Percentiles rank a stretch among this genome's conserved stretches.
Evolutionary conservation across 768 basidiomycete genomes (phyloP).

Genomic region (Russula dissimulans): DNA sequence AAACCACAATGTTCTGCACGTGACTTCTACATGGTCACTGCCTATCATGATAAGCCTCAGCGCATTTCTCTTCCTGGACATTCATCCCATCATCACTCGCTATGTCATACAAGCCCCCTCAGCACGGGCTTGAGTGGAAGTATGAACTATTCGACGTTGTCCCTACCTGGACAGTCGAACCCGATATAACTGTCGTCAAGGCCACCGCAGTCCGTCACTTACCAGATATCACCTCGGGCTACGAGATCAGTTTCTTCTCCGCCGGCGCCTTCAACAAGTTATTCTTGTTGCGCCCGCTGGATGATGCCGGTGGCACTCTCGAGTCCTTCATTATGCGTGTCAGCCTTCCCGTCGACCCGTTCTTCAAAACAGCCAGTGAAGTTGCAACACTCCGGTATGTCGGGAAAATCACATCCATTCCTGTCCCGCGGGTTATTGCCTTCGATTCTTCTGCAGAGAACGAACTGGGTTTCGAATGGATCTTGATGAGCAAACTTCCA

Average conservation of each 20-base stretch:
- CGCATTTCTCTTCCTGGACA: too few relatives aligned
- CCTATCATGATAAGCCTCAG: too few relatives aligned
- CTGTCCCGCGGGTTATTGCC: constrained; percentile 24
- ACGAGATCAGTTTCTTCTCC: not conserved
- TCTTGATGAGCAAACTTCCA: constrained; percentile 22
- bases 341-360: not conserved
- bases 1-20: too few relatives aligned
- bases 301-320: not conserved
- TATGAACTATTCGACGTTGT: too few relatives aligned
- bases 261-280: not conserved
- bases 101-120: too few relatives aligned
- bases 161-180: too few relatives aligned
- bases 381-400: constrained; percentile 26
- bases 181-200: not conserved
- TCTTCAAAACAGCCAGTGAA: constrained; percentile 26
- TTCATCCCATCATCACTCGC: too few relatives aligned
- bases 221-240: not conserved
- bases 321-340: not conserved
- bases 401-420: constrained; percentile 21
- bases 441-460: constrained; percentile 25
- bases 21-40: too few relatives aligned
- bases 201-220: not conserved
- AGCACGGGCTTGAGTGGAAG: too few relatives aligned
- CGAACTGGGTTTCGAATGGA: constrained; percentile 24
- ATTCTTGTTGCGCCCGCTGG: not conserved